Percentiles rank a stretch among this genome's conserved stretches.
Conservation (phyloP, 345 rosid species). For the Brassica napus region DNA sequence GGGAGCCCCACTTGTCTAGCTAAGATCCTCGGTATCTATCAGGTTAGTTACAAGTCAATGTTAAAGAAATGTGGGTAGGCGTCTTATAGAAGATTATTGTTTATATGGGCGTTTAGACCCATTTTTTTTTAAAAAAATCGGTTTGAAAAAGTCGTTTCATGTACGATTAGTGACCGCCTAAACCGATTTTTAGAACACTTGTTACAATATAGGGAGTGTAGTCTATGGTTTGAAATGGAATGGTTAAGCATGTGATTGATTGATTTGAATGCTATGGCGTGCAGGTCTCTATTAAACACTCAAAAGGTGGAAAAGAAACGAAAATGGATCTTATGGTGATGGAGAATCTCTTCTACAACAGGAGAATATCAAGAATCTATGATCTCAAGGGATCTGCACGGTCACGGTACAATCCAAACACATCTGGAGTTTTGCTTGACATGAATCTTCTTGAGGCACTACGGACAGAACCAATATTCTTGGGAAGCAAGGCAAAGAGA, state of each 20-base stretch:
- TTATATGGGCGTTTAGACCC: too few species aligned
- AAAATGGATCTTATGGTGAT: conserved; percentile 96
- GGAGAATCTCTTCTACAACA: conserved; percentile 92
- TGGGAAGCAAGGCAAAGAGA: conserved; percentile 95
- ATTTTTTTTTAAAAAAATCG: too few species aligned
- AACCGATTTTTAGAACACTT: too few species aligned
- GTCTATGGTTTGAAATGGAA: background rate
- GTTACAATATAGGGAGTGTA: background rate
- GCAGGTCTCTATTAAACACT: conserved; percentile 81
- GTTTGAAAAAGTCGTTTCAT: too few species aligned
- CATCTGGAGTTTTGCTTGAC: conserved; percentile 83
- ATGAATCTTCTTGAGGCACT: conserved; percentile 78
- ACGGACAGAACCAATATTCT: conserved; percentile 84
- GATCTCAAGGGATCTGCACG: conserved; percentile 92
- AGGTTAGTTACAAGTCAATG: conserved; percentile 51
- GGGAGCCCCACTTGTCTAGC: conserved; percentile 98
- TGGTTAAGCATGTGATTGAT: background rate
- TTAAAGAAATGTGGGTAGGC: too few species aligned
- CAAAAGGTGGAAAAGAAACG: conserved; percentile 82
- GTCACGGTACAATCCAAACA: conserved; percentile 83
- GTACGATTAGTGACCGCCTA: too few species aligned
- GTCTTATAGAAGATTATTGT: too few species aligned
- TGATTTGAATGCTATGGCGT: conserved; percentile 13
- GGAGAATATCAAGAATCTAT: conserved; percentile 73
- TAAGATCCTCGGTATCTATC: conserved; percentile 94